Evolutionary conservation across 305 asterid genomes (phyloP).

Genomic region (Ruellia speciosa): DNA sequence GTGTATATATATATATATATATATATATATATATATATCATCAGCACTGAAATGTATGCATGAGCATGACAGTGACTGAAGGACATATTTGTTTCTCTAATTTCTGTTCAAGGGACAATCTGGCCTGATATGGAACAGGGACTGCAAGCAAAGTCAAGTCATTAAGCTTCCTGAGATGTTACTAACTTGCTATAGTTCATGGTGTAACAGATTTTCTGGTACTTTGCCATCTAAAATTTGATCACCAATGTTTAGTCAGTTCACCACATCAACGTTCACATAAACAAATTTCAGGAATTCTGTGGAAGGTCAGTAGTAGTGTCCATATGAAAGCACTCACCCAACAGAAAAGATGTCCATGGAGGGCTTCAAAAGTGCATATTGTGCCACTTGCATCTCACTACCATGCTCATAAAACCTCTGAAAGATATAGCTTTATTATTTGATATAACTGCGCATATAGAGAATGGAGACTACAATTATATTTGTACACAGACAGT

Average conservation of each 20-base stretch:
- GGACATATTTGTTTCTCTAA: too few relatives aligned
- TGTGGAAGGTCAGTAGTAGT: not conserved
- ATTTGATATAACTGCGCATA: constrained; percentile 14
- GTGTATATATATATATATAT: too few relatives aligned
- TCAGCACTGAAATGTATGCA: not conserved
- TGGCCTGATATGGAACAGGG: not conserved
- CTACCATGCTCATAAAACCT: constrained; percentile 97
- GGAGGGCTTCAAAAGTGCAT: constrained; percentile 78
- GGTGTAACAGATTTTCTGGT: constrained; percentile 7
- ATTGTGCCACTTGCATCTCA: constrained; percentile 65
- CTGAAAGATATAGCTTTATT: constrained; percentile 39
- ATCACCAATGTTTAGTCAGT: constrained; percentile 16
- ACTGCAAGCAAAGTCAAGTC: constrained; percentile 11
- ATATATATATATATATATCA: too few relatives aligned
- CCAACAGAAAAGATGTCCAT: constrained; percentile 97
- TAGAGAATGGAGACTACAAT: constrained; percentile 6
- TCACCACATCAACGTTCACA: constrained; percentile 18
- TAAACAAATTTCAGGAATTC: constrained; percentile 1
- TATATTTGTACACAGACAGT: constrained; percentile 11
- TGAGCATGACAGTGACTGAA: not conserved
- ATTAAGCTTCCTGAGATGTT: constrained; percentile 7
- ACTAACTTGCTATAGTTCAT: constrained; percentile 15
- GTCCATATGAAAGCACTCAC: constrained; percentile 44
- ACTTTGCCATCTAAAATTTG: constrained; percentile 13
- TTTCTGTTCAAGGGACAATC: not conserved